These are phyloP conservation scores for Bisporella sp. DNA, from an alignment of 2,329 filamentous ascomycete species.

Conservation along the genomic window DNA sequence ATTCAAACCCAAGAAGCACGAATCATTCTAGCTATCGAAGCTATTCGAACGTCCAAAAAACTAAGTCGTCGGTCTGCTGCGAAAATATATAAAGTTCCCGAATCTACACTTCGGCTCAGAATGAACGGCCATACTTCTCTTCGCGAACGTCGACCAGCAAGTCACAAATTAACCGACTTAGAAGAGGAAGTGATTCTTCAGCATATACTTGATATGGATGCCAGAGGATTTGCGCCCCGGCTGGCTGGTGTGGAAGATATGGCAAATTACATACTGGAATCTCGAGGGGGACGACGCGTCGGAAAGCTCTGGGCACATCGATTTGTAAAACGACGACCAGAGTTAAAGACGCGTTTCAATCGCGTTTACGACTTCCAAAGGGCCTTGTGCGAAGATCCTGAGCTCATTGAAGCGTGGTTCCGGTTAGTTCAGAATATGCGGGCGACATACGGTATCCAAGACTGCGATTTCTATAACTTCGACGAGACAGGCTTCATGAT, in stretches of 20 bases:
- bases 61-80: no score
- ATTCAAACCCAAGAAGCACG: no score
- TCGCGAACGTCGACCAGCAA: slow-evolving; percentile 1
- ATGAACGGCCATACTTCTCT: slow-evolving; percentile 3
- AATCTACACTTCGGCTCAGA: slow-evolving; percentile 6
- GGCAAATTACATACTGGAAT: not conserved
- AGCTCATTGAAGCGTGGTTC: no score
- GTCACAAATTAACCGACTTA: slow-evolving; percentile 5
- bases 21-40: no score
- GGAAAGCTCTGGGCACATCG: slow-evolving; percentile 7
- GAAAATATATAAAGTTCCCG: slow-evolving; percentile 8
- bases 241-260: slow-evolving; percentile 10
- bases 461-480: no score
- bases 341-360: slow-evolving; percentile 1
- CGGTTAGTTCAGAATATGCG: not conserved
- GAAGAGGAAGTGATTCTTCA: slow-evolving; percentile 12
- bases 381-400: no score
- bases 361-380: slow-evolving; percentile 9
- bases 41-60: no score
- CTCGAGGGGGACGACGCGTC: not conserved
- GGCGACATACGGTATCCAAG: slow-evolving; percentile 41
- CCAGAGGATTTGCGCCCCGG: slow-evolving; percentile 9
- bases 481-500: no score
- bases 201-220: slow-evolving; percentile 11
- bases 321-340: slow-evolving; percentile 6